Evolutionary conservation across 164 flowering plant genomes (phyloP), one percentile per base, ranked within the genome.

Genomic region (Paratinospora sagittata): DNA sequence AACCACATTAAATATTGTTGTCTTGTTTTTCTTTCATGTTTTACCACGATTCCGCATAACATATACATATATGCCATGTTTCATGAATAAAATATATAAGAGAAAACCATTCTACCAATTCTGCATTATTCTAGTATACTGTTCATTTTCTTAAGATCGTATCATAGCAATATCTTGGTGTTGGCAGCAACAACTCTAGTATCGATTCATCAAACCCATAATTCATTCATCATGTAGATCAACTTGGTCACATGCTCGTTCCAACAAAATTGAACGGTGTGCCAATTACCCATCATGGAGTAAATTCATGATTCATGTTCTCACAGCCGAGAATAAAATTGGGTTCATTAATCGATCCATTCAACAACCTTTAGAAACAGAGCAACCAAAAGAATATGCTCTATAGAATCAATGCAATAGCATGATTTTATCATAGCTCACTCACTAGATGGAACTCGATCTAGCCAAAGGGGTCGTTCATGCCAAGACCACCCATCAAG

Each of bases 351-450:
- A 47, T 47, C 10, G 55, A 3, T 47, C 19, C 12, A 47, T 47
- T 47, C 2, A 47, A 14, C 55, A 6, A 3, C 55, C 55, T 47
- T 47, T 11, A 17, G n/a, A n/a, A n/a, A n/a, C n/a, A n/a, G n/a
- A n/a, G n/a, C n/a, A n/a, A n/a, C n/a, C n/a, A n/a, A n/a, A n/a
- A n/a, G n/a, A n/a, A n/a, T n/a, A n/a, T n/a, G n/a, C n/a, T n/a
- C n/a, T n/a, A n/a, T n/a, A n/a, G 55, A 47, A 47, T 47, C 55
- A 47, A 47, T 47, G 55, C 64, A 61, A 61, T 21, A 61, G 64
- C 26, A 61, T 61, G 64, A 61, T 61, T 61, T 61, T 61, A n/a
- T 61, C 64, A 61, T 61, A 27, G 64, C 10, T 61, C 64, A 61
- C 64, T 13, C 64, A 61, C 26, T 61, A 8, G 7, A 13, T 61